Evolutionary conservation across 345 rosid genomes (phyloP).

Genomic region (Hibiscus syriacus): DNA sequence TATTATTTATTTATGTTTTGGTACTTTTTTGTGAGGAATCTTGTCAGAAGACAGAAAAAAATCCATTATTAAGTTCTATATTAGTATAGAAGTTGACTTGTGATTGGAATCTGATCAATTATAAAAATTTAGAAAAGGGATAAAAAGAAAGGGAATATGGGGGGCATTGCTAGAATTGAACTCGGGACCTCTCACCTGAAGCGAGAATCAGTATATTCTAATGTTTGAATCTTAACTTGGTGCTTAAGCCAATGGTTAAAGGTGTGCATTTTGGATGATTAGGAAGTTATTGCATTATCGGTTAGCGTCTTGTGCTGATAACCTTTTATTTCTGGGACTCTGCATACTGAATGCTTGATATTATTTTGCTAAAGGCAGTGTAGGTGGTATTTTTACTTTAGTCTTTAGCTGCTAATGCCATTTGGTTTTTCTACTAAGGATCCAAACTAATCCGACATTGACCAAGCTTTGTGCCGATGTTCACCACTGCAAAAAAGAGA

Average conservation of each 20-base stretch:
- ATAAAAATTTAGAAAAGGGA: not conserved
- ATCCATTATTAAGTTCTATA: no score
- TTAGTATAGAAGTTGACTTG: not conserved
- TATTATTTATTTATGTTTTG: not conserved
- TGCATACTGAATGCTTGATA: not conserved
- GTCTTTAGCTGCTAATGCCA: not conserved
- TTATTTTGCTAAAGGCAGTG: not conserved
- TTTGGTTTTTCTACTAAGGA: no score
- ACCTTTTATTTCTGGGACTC: not conserved
- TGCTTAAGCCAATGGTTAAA: not conserved
- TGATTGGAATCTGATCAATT: not conserved
- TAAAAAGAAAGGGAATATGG: no score
- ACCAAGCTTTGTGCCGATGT: not conserved
- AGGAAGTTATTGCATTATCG: not conserved
- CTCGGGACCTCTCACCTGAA: slow-evolving; percentile 37
- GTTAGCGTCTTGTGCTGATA: not conserved
- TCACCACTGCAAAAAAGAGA: not conserved
- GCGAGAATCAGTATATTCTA: slow-evolving; percentile 47
- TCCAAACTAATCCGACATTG: not conserved
- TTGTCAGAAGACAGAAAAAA: not conserved
- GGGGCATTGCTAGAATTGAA: not conserved
- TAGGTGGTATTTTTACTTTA: not conserved
- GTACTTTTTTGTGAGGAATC: not conserved
- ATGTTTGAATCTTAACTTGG: not conserved
- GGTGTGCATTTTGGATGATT: not conserved